Evolutionary conservation across 345 rosid species (phyloP).

Genomic region (Gossypium herbaceum): DNA sequence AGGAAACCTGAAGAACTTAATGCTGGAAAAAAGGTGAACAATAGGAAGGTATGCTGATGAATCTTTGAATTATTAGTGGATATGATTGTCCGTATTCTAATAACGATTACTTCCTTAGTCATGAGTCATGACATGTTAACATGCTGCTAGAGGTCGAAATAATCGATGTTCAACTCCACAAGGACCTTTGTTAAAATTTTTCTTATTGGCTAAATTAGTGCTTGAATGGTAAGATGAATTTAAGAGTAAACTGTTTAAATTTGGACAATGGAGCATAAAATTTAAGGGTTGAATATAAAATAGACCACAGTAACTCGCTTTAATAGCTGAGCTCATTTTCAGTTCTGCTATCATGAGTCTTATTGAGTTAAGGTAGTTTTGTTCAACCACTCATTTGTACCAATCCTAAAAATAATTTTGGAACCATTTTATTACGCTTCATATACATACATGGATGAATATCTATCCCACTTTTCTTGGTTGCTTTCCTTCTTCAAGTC

Average conservation of each 20-base stretch:
- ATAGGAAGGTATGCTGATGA: slow-evolving; percentile 57
- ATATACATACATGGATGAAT: background rate
- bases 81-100: background rate
- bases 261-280: background rate
- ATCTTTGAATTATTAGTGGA: background rate
- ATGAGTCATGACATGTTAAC: background rate
- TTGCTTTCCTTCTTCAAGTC: background rate
- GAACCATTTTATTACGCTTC: background rate
- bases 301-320: background rate
- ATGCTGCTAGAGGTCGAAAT: background rate
- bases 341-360: background rate
- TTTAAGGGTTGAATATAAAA: background rate
- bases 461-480: background rate
- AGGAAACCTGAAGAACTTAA: slow-evolving; percentile 68
- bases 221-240: background rate
- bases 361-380: background rate
- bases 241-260: background rate
- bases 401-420: background rate
- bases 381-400: background rate
- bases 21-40: slow-evolving; percentile 50
- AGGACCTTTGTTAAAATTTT: background rate
- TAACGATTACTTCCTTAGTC: background rate
- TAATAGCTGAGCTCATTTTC: background rate
- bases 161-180: background rate
- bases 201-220: background rate